A percentile compares a stretch with the other conserved stretches of the same genome.
Conservation (phyloP, 257 asterid genomes). For the Phtheirospermum japonicum region DNA sequence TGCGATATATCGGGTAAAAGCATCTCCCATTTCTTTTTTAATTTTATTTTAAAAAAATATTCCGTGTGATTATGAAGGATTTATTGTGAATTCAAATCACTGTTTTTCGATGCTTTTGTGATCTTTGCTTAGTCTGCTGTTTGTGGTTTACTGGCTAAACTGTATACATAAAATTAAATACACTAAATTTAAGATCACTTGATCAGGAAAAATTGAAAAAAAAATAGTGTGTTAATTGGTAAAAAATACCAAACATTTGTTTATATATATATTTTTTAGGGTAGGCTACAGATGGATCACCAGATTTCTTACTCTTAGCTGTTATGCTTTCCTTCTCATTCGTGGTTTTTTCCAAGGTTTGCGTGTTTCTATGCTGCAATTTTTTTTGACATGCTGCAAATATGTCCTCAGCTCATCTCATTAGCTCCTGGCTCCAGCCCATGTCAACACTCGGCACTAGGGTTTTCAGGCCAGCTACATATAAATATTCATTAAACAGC, state of each 20-base stretch:
- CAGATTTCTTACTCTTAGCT: constrained; percentile 77
- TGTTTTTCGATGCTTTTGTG: too few species aligned
- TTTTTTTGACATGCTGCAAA: background rate
- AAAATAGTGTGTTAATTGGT: too few species aligned
- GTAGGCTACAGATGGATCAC: constrained; percentile 85
- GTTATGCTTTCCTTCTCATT: constrained; percentile 59
- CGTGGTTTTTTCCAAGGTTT: constrained; percentile 90
- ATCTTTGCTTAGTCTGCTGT: background rate
- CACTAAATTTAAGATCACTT: background rate
- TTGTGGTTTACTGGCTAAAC: background rate
- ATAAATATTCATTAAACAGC: too few species aligned
- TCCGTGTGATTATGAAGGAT: background rate
- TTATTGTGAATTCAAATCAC: too few species aligned
- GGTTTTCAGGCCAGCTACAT: too few species aligned
- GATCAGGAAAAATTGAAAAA: background rate
- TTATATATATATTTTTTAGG: constrained; percentile 51
- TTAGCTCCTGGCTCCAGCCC: too few species aligned
- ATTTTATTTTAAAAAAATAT: background rate
- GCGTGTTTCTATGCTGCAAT: constrained; percentile 9
- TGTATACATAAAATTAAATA: background rate
- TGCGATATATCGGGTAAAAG: constrained; percentile 67
- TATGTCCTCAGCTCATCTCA: too few species aligned
- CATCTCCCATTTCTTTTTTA: constrained; percentile 6
- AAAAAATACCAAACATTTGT: background rate
- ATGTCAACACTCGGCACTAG: too few species aligned